Percentiles rank a stretch among this genome's conserved stretches.
phyloP scores from a whole-genome alignment of 2,329 filamentous ascomycete species.

The Aureobasidium zeae region DNA sequence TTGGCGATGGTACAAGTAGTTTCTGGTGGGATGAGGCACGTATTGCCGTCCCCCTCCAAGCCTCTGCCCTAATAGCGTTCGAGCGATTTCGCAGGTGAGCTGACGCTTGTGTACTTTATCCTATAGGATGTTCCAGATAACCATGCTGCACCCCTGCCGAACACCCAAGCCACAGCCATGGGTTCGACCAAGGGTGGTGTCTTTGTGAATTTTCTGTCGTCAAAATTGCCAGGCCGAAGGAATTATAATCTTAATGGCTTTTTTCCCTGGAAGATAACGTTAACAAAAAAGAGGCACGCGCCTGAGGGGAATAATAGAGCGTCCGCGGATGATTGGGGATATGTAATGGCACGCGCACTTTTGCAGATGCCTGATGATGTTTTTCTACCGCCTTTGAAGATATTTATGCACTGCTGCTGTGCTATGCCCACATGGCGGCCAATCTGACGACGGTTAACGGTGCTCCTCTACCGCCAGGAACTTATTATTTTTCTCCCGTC shows the following conservation, averaged over 20 bases:
- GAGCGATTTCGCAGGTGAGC: too few species aligned
- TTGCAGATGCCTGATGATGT: neutral
- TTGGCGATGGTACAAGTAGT: too few species aligned
- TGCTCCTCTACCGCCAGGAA: slow-evolving; percentile 8
- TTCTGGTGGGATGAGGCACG: too few species aligned
- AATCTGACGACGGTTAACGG: slow-evolving; percentile 10
- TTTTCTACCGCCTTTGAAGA: neutral
- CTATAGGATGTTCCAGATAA: too few species aligned
- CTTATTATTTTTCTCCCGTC: slow-evolving; percentile 14
- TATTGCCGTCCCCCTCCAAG: too few species aligned
- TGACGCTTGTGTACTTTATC: too few species aligned
- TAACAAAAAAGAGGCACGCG: neutral
- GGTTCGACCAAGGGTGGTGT: neutral
- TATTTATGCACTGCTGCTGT: neutral
- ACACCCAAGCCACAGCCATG: slow-evolving; percentile 1
- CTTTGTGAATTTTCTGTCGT: too few species aligned
- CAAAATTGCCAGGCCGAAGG: too few species aligned
- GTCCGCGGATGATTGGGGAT: neutral
- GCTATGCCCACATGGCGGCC: slow-evolving; percentile 2
- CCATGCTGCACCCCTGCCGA: too few species aligned
- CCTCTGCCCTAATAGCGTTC: too few species aligned
- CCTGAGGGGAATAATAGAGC: neutral
- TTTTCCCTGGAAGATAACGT: slow-evolving; percentile 2
- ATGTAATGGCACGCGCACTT: neutral
- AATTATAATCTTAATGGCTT: neutral